Evolutionary conservation across 2,329 filamentous ascomycete genomes (phyloP).

Genomic region (Graphilbum ipis-grandicollis): DNA sequence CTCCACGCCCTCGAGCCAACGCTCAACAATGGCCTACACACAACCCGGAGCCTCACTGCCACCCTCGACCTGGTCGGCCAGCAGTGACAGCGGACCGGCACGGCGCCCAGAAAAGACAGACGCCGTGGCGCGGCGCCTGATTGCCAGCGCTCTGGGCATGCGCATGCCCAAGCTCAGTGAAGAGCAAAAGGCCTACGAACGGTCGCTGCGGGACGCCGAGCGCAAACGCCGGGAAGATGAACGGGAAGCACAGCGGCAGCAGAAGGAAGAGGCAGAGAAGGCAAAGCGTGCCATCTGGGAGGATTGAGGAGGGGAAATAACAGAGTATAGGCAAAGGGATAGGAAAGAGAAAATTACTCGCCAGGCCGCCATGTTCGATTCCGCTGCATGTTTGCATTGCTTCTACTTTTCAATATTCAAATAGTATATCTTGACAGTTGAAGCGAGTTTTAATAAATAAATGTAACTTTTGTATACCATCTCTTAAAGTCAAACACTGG

Average conservation of each 20-base stretch:
- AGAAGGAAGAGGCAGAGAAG: slow-evolving; percentile 48
- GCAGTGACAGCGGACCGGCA: slow-evolving; percentile 2
- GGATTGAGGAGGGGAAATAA: slow-evolving; percentile 23
- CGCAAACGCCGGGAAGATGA: slow-evolving; percentile 58
- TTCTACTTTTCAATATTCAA: too few species aligned
- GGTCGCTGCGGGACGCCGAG: slow-evolving; percentile 68
- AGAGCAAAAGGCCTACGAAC: slow-evolving; percentile 77
- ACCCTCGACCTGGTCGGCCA: slow-evolving; percentile 1
- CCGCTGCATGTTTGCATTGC: too few species aligned
- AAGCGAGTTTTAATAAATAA: too few species aligned
- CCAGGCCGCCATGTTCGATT: too few species aligned
- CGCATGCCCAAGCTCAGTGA: slow-evolving; percentile 67
- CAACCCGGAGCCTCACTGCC: not conserved
- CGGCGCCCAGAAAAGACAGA: slow-evolving; percentile 77
- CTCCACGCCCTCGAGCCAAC: too few species aligned
- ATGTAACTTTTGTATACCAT: too few species aligned
- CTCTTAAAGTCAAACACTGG: too few species aligned
- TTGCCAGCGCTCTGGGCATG: slow-evolving; percentile 73
- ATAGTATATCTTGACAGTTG: too few species aligned
- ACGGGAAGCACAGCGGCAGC: slow-evolving; percentile 42
- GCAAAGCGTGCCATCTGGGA: slow-evolving; percentile 84
- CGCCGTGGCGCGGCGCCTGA: slow-evolving; percentile 75
- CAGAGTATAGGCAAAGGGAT: not conserved
- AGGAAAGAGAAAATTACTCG: not conserved
- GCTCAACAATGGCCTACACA: too few species aligned